Evolutionary conservation across 495 filamentous ascomycete species (phyloP).

Genomic region (Daldinia bambusicola): DNA sequence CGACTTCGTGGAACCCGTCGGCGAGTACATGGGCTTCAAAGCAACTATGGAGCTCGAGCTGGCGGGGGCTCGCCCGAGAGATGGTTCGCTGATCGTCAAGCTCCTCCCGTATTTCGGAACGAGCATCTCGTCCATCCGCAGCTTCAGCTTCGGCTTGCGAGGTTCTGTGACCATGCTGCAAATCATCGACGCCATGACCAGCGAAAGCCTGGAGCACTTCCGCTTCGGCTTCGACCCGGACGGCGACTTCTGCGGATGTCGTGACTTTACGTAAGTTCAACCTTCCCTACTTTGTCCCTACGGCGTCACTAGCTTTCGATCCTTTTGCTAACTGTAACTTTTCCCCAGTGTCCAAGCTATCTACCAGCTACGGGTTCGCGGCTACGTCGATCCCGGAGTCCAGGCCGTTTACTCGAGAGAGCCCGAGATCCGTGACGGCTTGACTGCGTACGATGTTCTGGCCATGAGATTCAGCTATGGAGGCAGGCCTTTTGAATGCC

Average conservation of each 20-base stretch:
- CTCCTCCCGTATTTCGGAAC: background rate
- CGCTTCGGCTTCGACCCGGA: background rate
- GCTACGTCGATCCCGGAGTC: background rate
- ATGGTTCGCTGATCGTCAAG: background rate
- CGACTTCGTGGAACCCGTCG: background rate
- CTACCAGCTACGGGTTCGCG: background rate
- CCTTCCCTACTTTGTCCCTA: background rate
- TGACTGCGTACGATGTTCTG: background rate
- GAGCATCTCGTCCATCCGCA: background rate
- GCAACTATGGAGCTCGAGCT: background rate
- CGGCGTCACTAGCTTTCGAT: background rate
- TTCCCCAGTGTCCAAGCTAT: background rate
- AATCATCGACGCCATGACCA: background rate
- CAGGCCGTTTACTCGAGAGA: background rate
- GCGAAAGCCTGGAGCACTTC: background rate
- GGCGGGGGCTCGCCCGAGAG: fast-evolving
- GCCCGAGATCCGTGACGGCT: background rate
- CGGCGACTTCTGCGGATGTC: background rate
- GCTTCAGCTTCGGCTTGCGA: background rate
- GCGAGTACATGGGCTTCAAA: background rate
- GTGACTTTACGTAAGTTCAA: slow-evolving; percentile 16
- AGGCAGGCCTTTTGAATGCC: background rate
- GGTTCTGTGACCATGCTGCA: background rate
- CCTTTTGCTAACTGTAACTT: background rate
- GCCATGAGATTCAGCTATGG: background rate